These are phyloP conservation scores for Podospora pseudopauciseta DNA, from an alignment of 495 filamentous ascomycete species.

Conservation along the genomic window DNA sequence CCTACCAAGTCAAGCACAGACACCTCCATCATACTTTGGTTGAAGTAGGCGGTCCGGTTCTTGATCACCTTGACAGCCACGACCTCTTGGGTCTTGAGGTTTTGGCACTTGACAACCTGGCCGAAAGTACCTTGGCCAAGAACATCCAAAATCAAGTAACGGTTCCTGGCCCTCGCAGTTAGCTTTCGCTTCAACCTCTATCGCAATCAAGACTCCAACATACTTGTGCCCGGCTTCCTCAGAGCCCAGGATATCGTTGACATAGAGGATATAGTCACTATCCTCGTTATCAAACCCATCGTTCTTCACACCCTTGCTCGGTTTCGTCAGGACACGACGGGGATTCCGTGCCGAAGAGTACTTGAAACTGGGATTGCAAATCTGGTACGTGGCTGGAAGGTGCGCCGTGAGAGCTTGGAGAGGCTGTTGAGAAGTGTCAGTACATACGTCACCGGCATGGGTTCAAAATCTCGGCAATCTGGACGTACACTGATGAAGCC, in stretches of 20 bases:
- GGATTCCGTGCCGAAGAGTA: slow-evolving; percentile 99
- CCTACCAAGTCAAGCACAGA: slow-evolving; percentile 93
- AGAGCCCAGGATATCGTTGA: slow-evolving; percentile 97
- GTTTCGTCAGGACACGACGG: slow-evolving; percentile 94
- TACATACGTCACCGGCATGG: not conserved
- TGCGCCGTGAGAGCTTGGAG: slow-evolving; percentile 94
- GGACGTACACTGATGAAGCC: slow-evolving; percentile 93
- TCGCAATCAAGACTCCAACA: slow-evolving; percentile 29
- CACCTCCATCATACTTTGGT: slow-evolving; percentile 99
- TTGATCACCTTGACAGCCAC: slow-evolving; percentile 99
- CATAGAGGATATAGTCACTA: slow-evolving; percentile 98
- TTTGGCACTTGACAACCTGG: slow-evolving; percentile 99
- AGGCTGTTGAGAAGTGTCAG: slow-evolving; percentile 54
- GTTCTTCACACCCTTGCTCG: slow-evolving; percentile 98
- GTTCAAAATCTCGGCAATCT: not conserved
- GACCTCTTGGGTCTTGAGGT: slow-evolving; percentile 95
- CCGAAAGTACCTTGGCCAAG: slow-evolving; percentile 98
- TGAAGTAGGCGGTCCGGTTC: slow-evolving; percentile 98
- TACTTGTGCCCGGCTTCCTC: slow-evolving; percentile 98
- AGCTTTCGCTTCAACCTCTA: slow-evolving; percentile 13
- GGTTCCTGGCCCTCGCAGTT: slow-evolving; percentile 62
- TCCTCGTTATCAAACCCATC: slow-evolving; percentile 99
- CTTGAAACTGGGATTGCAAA: slow-evolving; percentile 97
- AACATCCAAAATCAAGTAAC: slow-evolving; percentile 97
- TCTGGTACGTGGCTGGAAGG: slow-evolving; percentile 91